These are phyloP conservation scores for Talaromyces liani DNA, from an alignment of 495 filamentous ascomycete species.

Conservation along the genomic window DNA sequence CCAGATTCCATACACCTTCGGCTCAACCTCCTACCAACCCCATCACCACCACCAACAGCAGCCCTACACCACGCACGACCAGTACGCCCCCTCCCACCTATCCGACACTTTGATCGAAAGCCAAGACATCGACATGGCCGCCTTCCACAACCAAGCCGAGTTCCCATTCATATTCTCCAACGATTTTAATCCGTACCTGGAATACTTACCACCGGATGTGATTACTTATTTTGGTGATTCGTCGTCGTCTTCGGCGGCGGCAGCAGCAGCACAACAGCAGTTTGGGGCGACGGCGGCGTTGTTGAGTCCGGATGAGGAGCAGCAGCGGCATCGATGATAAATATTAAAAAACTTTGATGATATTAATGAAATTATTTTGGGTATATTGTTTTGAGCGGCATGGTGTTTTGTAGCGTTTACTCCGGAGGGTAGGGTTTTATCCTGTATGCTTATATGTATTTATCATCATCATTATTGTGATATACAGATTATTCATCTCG, in stretches of 20 bases:
- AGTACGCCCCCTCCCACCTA: neutral
- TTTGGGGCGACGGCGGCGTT: neutral
- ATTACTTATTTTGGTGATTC: slow-evolving; percentile 47
- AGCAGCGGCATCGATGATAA: neutral
- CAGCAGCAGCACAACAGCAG: neutral
- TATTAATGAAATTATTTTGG: neutral
- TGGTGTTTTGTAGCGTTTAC: neutral
- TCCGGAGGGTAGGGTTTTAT: neutral
- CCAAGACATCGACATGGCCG: slow-evolving; percentile 60
- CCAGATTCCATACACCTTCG: neutral
- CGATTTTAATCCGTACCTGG: slow-evolving; percentile 60
- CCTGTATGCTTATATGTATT: neutral
- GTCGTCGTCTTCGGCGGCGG: neutral
- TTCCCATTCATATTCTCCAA: slow-evolving; percentile 39
- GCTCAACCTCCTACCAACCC: neutral
- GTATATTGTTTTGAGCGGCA: neutral
- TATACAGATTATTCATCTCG: neutral
- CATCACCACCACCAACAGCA: neutral
- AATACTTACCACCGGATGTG: slow-evolving; percentile 60
- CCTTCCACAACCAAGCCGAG: slow-evolving; percentile 31
- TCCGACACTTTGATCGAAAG: slow-evolving; percentile 61
- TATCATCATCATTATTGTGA: neutral
- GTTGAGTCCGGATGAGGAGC: neutral
- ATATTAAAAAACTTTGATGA: neutral
- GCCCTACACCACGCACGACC: neutral